Percentiles rank a stretch among this genome's conserved stretches.
Conservation (phyloP, 1,139 yeast species). For the Waltiozyma sp. region DNA sequence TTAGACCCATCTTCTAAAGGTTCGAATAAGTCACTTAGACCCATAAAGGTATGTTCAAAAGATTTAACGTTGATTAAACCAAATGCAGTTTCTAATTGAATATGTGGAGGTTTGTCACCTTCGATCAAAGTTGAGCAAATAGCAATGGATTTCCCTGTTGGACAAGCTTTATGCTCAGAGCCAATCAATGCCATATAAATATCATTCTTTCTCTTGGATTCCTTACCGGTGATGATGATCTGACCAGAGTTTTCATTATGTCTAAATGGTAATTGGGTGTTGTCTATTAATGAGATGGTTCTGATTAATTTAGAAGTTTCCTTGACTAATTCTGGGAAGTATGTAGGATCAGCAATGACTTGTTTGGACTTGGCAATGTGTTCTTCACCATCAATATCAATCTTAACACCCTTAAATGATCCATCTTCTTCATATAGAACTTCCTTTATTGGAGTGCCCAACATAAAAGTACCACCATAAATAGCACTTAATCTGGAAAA, state of each 20-base stretch:
- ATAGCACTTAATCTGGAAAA: conserved; percentile 95
- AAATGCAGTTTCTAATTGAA: conserved; percentile 91
- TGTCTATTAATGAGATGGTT: conserved; percentile 83
- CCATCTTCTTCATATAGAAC: conserved; percentile 22
- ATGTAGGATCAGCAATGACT: conserved; percentile 96
- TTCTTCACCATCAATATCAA: conserved; percentile 59
- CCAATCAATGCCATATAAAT: conserved; percentile 90
- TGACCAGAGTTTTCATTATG: conserved; percentile 82
- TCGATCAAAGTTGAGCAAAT: conserved; percentile 92
- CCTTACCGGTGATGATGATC: conserved; percentile 93
- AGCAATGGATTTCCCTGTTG: conserved; percentile 85
- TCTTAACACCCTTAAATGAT: conserved; percentile 6
- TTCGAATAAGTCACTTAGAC: conserved; percentile 84
- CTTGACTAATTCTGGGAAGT: conserved; percentile 84
- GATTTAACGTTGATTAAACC: conserved; percentile 66
- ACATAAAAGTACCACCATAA: conserved; percentile 98
- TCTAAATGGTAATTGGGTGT: conserved; percentile 63
- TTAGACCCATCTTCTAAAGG: conserved; percentile 75
- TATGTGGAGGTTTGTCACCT: conserved; percentile 89
- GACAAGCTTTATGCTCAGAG: conserved; percentile 81
- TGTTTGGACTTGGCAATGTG: conserved; percentile 75
- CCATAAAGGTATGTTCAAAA: conserved; percentile 58
- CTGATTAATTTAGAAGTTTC: conserved; percentile 80
- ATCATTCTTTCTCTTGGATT: conserved; percentile 86
- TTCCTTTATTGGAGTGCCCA: conserved; percentile 92